phyloP scores from a whole-genome alignment of 352 stramenopile species.

The Phytophthora aleatoria region DNA sequence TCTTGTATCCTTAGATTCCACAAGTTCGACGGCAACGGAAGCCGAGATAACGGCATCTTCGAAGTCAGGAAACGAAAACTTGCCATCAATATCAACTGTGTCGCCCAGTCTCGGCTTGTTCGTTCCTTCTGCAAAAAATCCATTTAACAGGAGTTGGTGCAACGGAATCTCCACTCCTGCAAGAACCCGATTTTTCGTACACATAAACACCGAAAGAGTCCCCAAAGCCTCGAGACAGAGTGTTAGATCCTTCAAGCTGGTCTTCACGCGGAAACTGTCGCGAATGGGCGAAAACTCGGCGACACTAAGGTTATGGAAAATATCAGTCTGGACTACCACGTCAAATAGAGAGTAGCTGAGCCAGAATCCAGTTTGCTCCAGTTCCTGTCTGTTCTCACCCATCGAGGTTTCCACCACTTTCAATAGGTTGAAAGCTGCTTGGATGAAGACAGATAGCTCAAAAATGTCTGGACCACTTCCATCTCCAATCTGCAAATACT shows the following conservation, averaged over 20 bases:
- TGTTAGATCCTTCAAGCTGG: slow-evolving; percentile 49
- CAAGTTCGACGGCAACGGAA: slow-evolving; percentile 39
- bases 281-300: slow-evolving; percentile 72
- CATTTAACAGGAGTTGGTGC: slow-evolving; percentile 30
- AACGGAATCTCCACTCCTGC: slow-evolving; percentile 65
- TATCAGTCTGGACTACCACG: slow-evolving; percentile 80
- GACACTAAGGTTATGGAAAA: slow-evolving; percentile 63
- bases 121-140: slow-evolving; percentile 17
- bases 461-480: slow-evolving; percentile 53
- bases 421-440: slow-evolving; percentile 43
- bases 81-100: slow-evolving; percentile 32
- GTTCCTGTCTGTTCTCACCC: slow-evolving; percentile 8
- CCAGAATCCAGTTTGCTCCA: slow-evolving; percentile 57
- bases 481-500: slow-evolving; percentile 61
- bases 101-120: slow-evolving; percentile 9
- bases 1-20: slow-evolving; percentile 16
- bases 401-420: slow-evolving; percentile 33
- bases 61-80: slow-evolving; percentile 50
- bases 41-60: slow-evolving; percentile 36
- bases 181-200: slow-evolving; percentile 67
- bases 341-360: slow-evolving; percentile 87
- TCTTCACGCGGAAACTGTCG: slow-evolving; percentile 74
- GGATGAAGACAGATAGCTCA: slow-evolving; percentile 65
- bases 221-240: slow-evolving; percentile 42
- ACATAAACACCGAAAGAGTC: slow-evolving; percentile 66